Evolutionary conservation across 768 basidiomycete species (phyloP), one percentile per base, ranked within the genome.

Genomic region (Amylocystis lapponica): DNA sequence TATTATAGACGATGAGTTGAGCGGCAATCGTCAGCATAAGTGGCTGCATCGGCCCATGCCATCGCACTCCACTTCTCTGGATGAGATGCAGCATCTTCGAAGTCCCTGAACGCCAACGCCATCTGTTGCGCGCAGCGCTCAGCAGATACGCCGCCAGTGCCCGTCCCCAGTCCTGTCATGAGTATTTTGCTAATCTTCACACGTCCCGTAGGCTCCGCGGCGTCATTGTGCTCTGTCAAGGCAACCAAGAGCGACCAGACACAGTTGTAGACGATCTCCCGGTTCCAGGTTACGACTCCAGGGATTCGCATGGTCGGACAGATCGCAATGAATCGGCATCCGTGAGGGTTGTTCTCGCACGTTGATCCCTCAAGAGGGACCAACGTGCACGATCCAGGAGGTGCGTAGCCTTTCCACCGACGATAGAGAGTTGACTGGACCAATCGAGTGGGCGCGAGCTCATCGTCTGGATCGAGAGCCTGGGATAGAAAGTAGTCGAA

Each of bases 201-300:
- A 8, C 17, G 10, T 35, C 10, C 17, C 14, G 8, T 8, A 8
- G 9, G 17, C 20, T 29, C 25, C 16, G 34, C 44, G n/a, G 21
- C 9, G 23, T 29, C 40, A 38, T 46, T 46, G 41, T 46, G 49
- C 30, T 27, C 26, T 36, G 46, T 45, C 31, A 50, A 26, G 12
- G 36, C 41, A n/a, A 51, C 53, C 20, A 52, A 45, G n/a, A 57
- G 45, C n/a, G 41, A 46, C 56, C 56, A 57, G 42, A 53, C 42
- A 43, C 53, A 54, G 39, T 53, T 50, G 41, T 57, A 57, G 35
- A 57, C 53, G 21, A 57, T 31, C 35, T 57, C 53, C 26, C 44
- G 27, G 32, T 57, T 39, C 55, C 55, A 57, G 4, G 26, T 27
- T 17, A 54, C 47, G 22, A 14, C 16, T 14, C 35, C 27, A 5